Conservation (phyloP, 2,329 filamentous ascomycete genomes). For the Nothopassalora personata region DNA sequence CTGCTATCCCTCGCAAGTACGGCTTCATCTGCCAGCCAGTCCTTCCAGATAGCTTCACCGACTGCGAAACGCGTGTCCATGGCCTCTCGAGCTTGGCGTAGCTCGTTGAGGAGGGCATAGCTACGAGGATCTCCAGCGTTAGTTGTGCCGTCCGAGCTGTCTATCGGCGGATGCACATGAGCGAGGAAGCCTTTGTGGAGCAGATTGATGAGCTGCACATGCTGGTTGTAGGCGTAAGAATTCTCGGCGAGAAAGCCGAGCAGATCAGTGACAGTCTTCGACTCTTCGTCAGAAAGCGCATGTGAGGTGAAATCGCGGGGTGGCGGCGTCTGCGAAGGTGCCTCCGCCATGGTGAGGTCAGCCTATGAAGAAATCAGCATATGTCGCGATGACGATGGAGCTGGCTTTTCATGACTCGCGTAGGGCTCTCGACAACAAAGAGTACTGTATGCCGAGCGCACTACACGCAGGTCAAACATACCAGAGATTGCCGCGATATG, state of each 20-base stretch:
- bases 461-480: not conserved
- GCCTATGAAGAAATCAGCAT: conserved; percentile 15
- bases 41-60: conserved; percentile 72
- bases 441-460: too few relatives aligned
- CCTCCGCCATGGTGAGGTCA: conserved; percentile 45
- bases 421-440: not conserved
- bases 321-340: conserved; percentile 38
- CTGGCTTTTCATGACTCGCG: not conserved
- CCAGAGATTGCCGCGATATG: conserved; percentile 40
- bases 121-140: conserved; percentile 32
- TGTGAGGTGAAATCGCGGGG: conserved; percentile 40
- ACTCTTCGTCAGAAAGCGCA: conserved; percentile 41
- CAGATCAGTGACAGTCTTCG: conserved; percentile 41
- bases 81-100: conserved; percentile 49
- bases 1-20: conserved; percentile 57
- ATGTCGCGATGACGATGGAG: not conserved
- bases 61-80: conserved; percentile 63
- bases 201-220: conserved; percentile 44
- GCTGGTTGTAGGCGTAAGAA: conserved; percentile 46
- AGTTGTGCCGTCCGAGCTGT: conserved; percentile 12
- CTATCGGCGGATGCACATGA: conserved; percentile 33
- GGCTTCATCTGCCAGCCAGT: conserved; percentile 69
- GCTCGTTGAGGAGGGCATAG: conserved; percentile 42
- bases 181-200: conserved; percentile 46
- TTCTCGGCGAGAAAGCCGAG: conserved; percentile 42